Evolutionary conservation across 1,284 basidiomycete genomes (phyloP), one percentile per base, ranked within the genome.

Genomic region (Pseudozyma thailandica): DNA sequence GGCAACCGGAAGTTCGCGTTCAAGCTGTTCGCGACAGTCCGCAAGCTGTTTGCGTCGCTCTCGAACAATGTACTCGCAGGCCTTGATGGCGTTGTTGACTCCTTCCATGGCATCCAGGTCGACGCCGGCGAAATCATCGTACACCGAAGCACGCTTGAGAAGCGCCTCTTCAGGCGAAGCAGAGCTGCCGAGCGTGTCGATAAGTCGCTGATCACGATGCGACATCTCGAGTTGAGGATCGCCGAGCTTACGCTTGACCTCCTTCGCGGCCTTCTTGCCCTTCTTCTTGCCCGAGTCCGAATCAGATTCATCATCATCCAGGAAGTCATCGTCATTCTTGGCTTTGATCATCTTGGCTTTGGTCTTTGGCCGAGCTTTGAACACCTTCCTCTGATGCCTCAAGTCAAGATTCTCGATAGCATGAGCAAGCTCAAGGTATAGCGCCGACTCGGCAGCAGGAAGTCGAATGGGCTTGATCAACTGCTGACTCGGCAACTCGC

Each of bases 361-460:
- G 28, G 62, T 52, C 20, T 65, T 70, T 2, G 61, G 42, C 13
- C 51, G 45, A 9, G 57, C 66, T 27, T 69, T 63, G 64, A 73
- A 69, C 12, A 62, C 52, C 25, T 58, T 65, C 21, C 81, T 73
- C 77, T 72, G 58, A 61, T 91, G 71, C 4, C 75, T 54, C 89
- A 93, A 92, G 69, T 94, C 92, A 21, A 94, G 85, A 15, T 92
- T 91, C 48, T 91, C 90, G 25, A 97, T 86, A 78, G 95, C 92
- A 77, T 97, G 94, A 78, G 95, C 93, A n/a, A 97, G 87, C 82
- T 97, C 94, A 33, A 96, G 86, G 81, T 97, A 97, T 64, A 96
- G 93, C 0, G 94, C 94, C 12, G 92, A 90, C 82, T 97, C 94
- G 0, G 94, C 92, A 0, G 94, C 93, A 15, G 94, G 94, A 13